Conservation (phyloP, 2,329 filamentous ascomycete species). For the Mycosphaerella sp. region DNA sequence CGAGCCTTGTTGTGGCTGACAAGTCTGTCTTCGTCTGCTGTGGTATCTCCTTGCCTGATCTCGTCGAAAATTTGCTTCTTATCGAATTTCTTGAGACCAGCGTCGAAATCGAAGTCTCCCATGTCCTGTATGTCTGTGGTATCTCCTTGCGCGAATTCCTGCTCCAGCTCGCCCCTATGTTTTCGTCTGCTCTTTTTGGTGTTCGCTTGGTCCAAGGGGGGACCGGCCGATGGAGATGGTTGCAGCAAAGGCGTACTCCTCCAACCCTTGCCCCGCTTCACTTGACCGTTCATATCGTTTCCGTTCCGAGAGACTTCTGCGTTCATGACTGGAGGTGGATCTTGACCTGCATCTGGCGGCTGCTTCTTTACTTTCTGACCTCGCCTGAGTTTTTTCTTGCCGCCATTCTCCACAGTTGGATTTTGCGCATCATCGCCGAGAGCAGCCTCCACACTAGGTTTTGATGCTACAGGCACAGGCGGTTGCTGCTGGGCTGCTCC, state of each 20-base stretch:
- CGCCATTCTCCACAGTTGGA: slow-evolving; percentile 30
- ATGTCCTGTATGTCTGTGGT: slow-evolving; percentile 90
- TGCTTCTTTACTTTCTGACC: slow-evolving; percentile 39
- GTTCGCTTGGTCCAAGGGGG: slow-evolving; percentile 17
- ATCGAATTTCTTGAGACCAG: slow-evolving; percentile 87
- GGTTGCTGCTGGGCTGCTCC: slow-evolving; percentile 3
- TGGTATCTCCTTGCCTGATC: slow-evolving; percentile 79
- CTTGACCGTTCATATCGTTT: slow-evolving; percentile 35
- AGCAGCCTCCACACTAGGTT: slow-evolving; percentile 6
- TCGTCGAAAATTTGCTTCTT: slow-evolving; percentile 88
- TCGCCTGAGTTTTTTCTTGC: slow-evolving; percentile 44
- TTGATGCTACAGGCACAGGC: slow-evolving; percentile 8
- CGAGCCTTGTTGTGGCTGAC: slow-evolving; percentile 75
- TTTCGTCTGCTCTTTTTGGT: slow-evolving; percentile 40
- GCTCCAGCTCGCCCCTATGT: slow-evolving; percentile 51
- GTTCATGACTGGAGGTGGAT: slow-evolving; percentile 32
- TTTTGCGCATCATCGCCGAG: slow-evolving; percentile 10
- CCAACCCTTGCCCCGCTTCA: slow-evolving; percentile 57
- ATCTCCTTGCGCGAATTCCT: slow-evolving; percentile 93
- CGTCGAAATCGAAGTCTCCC: slow-evolving; percentile 90
- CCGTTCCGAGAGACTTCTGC: slow-evolving; percentile 34
- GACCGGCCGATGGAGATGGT: slow-evolving; percentile 47
- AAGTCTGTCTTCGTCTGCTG: slow-evolving; percentile 84
- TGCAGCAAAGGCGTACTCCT: slow-evolving; percentile 62
- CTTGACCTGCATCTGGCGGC: slow-evolving; percentile 13